A percentile compares a stretch with the other conserved stretches of the same genome.
These are phyloP conservation scores for Ulmus americana DNA, from an alignment of 331 rosid species.

Conservation along the genomic window DNA sequence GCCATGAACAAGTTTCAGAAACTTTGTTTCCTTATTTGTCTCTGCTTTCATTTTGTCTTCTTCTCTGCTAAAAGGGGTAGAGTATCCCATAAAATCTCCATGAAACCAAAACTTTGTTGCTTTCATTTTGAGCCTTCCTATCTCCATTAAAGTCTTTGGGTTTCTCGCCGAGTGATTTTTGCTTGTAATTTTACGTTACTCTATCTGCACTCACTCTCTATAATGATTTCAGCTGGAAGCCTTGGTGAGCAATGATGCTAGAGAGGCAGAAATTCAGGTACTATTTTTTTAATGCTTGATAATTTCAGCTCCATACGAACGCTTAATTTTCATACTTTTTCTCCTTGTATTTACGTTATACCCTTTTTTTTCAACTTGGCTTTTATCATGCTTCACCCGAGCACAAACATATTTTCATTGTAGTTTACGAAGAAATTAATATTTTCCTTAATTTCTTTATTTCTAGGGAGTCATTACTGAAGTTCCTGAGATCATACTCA, in stretches of 20 bases:
- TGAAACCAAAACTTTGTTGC: no score
- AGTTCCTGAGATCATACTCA: conserved; percentile 86
- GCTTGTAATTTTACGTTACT: neutral
- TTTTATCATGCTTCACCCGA: neutral
- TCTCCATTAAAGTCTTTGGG: no score
- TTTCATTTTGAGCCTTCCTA: no score
- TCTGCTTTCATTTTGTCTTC: neutral
- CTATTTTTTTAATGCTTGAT: neutral
- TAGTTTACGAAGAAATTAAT: neutral
- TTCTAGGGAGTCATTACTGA: conserved; percentile 67
- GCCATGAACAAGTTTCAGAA: neutral
- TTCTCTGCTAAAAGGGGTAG: neutral
- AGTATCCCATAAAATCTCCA: neutral
- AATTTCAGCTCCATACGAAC: neutral
- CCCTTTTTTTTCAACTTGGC: neutral
- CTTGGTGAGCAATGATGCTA: conserved; percentile 54
- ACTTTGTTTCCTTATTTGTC: neutral
- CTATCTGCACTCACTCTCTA: neutral
- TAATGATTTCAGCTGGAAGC: conserved; percentile 61
- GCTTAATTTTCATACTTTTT: neutral
- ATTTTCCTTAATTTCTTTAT: conserved; percentile 11
- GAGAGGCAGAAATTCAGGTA: conserved; percentile 87
- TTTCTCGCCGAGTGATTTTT: no score
- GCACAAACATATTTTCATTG: no score
- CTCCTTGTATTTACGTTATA: neutral